These are phyloP conservation scores for Wilcoxina mikolae DNA, from an alignment of 495 filamentous ascomycete species.

Conservation along the genomic window DNA sequence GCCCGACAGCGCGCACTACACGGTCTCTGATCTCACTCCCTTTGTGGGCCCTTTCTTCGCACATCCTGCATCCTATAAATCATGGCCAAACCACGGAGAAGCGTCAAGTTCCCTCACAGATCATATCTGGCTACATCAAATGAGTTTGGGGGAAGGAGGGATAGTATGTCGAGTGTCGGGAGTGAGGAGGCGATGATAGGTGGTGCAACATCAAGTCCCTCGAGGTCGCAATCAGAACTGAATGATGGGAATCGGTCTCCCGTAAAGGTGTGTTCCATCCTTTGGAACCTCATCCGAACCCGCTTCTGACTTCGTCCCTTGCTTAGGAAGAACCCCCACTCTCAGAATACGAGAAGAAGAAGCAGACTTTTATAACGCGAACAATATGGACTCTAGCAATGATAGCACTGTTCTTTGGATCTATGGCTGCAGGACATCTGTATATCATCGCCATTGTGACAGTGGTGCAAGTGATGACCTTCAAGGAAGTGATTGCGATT, in stretches of 20 bases:
- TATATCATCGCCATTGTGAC: constrained; percentile 90
- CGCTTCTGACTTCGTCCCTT: background rate
- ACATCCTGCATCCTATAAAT: background rate
- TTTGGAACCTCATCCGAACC: background rate
- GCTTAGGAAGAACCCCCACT: constrained; percentile 34
- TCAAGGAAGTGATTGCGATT: constrained; percentile 99
- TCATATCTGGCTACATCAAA: constrained; percentile 17
- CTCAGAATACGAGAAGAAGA: constrained; percentile 95
- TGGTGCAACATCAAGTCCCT: constrained; percentile 7
- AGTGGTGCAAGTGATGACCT: constrained; percentile 85
- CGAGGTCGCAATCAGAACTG: constrained; percentile 5
- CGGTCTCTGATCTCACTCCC: background rate
- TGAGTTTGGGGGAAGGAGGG: constrained; percentile 48
- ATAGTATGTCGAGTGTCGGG: constrained; percentile 48
- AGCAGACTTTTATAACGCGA: constrained; percentile 90
- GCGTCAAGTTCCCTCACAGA: constrained; percentile 68
- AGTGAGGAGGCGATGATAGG: constrained; percentile 31
- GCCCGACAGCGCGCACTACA: background rate
- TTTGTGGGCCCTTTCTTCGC: background rate
- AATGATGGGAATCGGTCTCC: constrained; percentile 1
- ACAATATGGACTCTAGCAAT: constrained; percentile 98
- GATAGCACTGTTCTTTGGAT: constrained; percentile 82
- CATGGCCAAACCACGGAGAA: constrained; percentile 64
- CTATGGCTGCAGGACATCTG: constrained; percentile 88
- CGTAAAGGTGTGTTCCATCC: background rate